phyloP scores from a whole-genome alignment of 768 basidiomycete species.

The Butyriboletus loyo region DNA sequence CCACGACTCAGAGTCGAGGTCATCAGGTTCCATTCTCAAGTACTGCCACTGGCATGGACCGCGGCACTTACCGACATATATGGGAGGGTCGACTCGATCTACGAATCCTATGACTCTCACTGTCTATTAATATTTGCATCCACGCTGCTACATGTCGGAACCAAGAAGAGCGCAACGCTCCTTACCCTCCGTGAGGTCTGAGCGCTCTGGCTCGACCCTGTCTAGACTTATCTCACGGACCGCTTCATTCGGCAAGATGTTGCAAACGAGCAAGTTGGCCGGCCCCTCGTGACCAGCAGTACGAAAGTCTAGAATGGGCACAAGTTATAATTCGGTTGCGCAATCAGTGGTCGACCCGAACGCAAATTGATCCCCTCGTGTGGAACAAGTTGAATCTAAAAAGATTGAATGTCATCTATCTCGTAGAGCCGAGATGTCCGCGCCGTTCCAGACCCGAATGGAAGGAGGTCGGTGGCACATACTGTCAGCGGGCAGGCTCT shows the following conservation, averaged over 20 bases:
- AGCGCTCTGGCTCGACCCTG: background rate
- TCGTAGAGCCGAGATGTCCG: slow-evolving; percentile 6
- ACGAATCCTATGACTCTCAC: background rate
- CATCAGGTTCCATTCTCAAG: background rate
- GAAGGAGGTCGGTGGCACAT: background rate
- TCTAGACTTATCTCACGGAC: background rate
- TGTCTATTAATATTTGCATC: slow-evolving; percentile 7
- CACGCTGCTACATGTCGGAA: background rate
- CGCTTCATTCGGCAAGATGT: background rate
- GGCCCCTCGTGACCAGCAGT: background rate
- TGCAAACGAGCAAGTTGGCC: slow-evolving; percentile 1
- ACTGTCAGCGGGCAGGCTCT: background rate
- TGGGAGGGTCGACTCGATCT: background rate
- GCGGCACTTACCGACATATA: background rate
- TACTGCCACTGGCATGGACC: background rate
- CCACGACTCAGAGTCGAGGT: background rate
- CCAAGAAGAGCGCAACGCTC: background rate
- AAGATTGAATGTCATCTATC: background rate
- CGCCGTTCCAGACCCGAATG: slow-evolving; percentile 3
- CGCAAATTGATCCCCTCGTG: slow-evolving; percentile 9
- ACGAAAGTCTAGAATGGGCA: background rate
- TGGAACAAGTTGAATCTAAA: slow-evolving; percentile 1
- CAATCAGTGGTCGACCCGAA: background rate
- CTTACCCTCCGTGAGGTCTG: background rate
- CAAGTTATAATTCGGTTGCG: background rate